Conservation (phyloP, 1,284 basidiomycete species). For the Leccinum pachyderme region DNA sequence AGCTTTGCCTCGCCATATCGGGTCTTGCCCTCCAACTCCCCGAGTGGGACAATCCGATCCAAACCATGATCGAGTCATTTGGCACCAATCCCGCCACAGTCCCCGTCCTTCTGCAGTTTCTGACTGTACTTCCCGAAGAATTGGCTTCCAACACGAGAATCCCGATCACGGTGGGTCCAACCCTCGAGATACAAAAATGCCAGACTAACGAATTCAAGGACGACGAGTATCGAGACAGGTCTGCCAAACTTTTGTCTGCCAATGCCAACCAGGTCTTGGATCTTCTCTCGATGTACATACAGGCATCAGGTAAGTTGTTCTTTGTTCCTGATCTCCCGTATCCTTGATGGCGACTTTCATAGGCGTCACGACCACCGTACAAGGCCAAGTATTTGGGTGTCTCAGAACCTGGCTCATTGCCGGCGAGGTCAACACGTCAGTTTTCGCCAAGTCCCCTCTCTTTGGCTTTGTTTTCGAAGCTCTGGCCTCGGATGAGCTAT, state of each 20-base stretch:
- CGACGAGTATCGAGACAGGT: conserved; percentile 74
- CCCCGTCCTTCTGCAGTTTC: conserved; percentile 82
- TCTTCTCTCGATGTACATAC: conserved; percentile 86
- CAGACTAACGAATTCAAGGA: conserved; percentile 47
- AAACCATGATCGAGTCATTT: conserved; percentile 82
- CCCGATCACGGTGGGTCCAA: conserved; percentile 73
- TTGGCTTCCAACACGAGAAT: conserved; percentile 83
- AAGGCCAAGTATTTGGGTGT: conserved; percentile 84
- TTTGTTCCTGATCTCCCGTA: not conserved
- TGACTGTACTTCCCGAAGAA: conserved; percentile 93
- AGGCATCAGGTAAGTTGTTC: conserved; percentile 70
- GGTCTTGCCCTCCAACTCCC: conserved; percentile 91
- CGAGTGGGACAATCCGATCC: conserved; percentile 83
- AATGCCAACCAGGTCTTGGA: conserved; percentile 77
- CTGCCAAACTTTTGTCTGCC: conserved; percentile 63
- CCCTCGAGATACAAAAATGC: not conserved
- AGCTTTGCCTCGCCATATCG: conserved; percentile 87
- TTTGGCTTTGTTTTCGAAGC: conserved; percentile 84
- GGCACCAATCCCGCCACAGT: conserved; percentile 86
- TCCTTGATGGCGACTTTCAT: conserved; percentile 2
- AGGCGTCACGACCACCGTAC: conserved; percentile 87
- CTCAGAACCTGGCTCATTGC: conserved; percentile 86
- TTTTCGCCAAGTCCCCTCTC: conserved; percentile 79
- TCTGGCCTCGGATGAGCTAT: conserved; percentile 80
- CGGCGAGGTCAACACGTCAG: conserved; percentile 74